Base-by-base conservation (phyloP, 495 filamentous ascomycete genomes). In the Penicillium maclennaniae region DNA sequence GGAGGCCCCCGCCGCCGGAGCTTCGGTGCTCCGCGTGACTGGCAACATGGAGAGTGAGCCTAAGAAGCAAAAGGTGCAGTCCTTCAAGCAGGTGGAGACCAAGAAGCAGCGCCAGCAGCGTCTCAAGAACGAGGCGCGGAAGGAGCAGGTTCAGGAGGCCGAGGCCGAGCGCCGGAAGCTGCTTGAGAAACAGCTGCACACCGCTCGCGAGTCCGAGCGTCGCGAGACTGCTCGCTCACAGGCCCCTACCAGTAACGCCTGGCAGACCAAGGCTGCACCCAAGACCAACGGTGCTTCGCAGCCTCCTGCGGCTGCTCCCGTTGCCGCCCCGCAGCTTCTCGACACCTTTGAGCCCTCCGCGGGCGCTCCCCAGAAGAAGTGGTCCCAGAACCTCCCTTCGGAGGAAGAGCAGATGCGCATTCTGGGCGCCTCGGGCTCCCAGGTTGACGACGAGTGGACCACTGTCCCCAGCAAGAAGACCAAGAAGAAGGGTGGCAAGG, bases 41-140 rank as follows among this genome's bases (percentile, higher is more conserved):
- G 83, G 83, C 39, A 70, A 77, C 6, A 74, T 80, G 27, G 81
- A 87, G 56, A 72, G 72, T 40, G 79, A 83, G 59, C 69, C 81
- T 41, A 87, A 85, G 74, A 80, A 85, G 68, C 72, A 79, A 64
- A 87, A 87, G 75, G 59, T 74, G 50, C 75, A 79, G 62, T 77
- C 80, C 62, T 72, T 71, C 66, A 72, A 76, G 64, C 66, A 70
- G 47, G 79, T 76, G 12, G 87, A 92, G 72, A 87, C 85, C 23
- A 95, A 96, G 85, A 96, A 95, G 78, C 88, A 92, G 73, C 84
- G 91, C 45, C 89, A 93, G 74, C 88, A 93, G 71, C 80, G 82
- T 34, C 78, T 83, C 67, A 96, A 92, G 80, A 83, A 79, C 45
- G 89, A 95, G 71, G 83, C 80, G 39, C 79, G 81, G 49, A 89